These are phyloP conservation scores for Nicotiana obtusifolia DNA, from an alignment of 257 asterid genomes.

Conservation along the genomic window DNA sequence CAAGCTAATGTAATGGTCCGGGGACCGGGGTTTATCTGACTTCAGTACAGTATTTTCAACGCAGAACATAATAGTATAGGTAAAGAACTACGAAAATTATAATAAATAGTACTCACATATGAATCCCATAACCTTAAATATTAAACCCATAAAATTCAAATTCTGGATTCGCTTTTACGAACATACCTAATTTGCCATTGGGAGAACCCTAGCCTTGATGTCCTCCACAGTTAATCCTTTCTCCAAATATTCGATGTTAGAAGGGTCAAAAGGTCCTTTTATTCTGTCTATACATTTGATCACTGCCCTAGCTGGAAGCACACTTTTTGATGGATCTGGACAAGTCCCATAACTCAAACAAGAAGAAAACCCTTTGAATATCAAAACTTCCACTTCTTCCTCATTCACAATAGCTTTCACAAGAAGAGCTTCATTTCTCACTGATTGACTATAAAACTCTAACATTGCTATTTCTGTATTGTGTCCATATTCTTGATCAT, in stretches of 20 bases:
- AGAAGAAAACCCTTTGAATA: conserved; percentile 79
- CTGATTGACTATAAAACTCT: conserved; percentile 40
- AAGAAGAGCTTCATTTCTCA: conserved; percentile 50
- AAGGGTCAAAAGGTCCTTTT: conserved; percentile 65
- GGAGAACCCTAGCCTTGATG: conserved; percentile 20
- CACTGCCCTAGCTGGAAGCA: conserved; percentile 56
- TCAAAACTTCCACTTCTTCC: conserved; percentile 42
- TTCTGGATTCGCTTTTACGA: too few relatives aligned
- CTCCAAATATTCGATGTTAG: conserved; percentile 50
- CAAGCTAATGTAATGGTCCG: too few relatives aligned
- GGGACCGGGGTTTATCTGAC: too few relatives aligned
- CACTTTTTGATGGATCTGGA: conserved; percentile 63
- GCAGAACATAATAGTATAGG: too few relatives aligned
- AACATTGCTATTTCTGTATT: conserved; percentile 48
- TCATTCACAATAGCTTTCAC: conserved; percentile 49
- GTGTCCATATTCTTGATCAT: conserved; percentile 35
- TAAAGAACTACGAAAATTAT: too few relatives aligned
- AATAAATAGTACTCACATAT: too few relatives aligned
- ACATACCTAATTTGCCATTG: too few relatives aligned
- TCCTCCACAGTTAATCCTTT: conserved; percentile 41
- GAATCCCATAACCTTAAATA: too few relatives aligned
- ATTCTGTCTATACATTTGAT: conserved; percentile 52
- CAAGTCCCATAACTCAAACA: conserved; percentile 49
- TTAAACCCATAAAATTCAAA: too few relatives aligned
- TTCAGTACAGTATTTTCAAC: too few relatives aligned